Conservation (phyloP, 2,329 filamentous ascomycete species). For the Cordyceps javanica region DNA sequence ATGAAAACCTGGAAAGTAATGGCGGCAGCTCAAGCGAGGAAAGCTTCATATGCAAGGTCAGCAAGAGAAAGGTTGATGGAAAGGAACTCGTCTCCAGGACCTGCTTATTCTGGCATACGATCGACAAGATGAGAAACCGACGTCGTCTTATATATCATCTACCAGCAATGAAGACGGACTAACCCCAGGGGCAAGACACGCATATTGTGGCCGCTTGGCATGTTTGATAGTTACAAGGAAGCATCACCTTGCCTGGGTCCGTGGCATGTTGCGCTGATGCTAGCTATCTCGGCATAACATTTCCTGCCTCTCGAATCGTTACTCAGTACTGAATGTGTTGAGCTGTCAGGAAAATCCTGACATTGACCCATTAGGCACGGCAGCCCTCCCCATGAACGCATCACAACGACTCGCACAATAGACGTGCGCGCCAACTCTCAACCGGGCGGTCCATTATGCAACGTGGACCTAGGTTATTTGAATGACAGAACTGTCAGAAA, state of each 20-base stretch:
- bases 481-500: background rate
- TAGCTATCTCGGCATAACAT: background rate
- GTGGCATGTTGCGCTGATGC: background rate
- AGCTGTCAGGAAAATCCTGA: background rate
- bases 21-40: background rate
- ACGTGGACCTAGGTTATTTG: background rate
- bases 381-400: background rate
- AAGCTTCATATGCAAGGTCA: background rate
- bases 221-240: background rate
- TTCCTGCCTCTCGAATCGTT: background rate
- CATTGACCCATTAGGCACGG: background rate
- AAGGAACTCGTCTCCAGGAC: background rate
- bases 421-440: background rate
- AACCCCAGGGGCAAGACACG: background rate
- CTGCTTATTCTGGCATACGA: background rate
- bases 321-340: background rate
- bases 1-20: background rate
- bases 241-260: background rate
- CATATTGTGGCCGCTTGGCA: background rate
- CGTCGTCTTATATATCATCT: background rate
- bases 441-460: no score
- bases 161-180: background rate
- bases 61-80: background rate
- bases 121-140: background rate
- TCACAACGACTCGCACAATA: background rate